phyloP scores from a whole-genome alignment of 805 yeast species.

The Saturnispora sanitii region DNA sequence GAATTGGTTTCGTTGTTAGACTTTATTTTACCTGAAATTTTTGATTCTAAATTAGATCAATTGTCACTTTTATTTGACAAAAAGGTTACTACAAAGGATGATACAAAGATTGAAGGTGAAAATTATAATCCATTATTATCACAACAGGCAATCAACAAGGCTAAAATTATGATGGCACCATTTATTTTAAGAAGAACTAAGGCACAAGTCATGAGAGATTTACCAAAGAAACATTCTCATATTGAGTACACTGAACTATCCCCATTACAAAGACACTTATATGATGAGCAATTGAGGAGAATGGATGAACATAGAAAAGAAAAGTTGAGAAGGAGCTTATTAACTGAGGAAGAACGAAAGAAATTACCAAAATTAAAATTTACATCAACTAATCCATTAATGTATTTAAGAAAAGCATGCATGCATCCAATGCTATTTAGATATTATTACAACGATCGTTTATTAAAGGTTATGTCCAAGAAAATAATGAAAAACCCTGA shows the following conservation, averaged over 20 bases:
- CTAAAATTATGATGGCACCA: slow-evolving; percentile 97
- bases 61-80: slow-evolving; percentile 78
- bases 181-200: slow-evolving; percentile 88
- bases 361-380: slow-evolving; percentile 20
- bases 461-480: slow-evolving; percentile 56
- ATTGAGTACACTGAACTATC: slow-evolving; percentile 59
- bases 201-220: slow-evolving; percentile 80
- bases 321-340: slow-evolving; percentile 32
- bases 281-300: slow-evolving; percentile 44
- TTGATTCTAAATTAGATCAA: slow-evolving; percentile 74
- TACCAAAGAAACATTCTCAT: slow-evolving; percentile 66
- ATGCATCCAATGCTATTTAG: slow-evolving; percentile 87
- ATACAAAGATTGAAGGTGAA: slow-evolving; percentile 31
- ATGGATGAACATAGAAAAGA: slow-evolving; percentile 34
- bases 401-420: slow-evolving; percentile 87
- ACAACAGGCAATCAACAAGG: slow-evolving; percentile 84
- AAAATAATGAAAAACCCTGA: slow-evolving; percentile 74
- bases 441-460: slow-evolving; percentile 44
- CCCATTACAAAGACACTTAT: slow-evolving; percentile 45
- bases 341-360: slow-evolving; percentile 28
- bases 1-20: slow-evolving; percentile 86
- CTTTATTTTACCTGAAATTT: slow-evolving; percentile 78
- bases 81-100: slow-evolving; percentile 58
- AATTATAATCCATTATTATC: slow-evolving; percentile 74
- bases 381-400: slow-evolving; percentile 52